Evolutionary conservation across 768 basidiomycete species (phyloP).

Genomic region (Pulveroboletus sp.): DNA sequence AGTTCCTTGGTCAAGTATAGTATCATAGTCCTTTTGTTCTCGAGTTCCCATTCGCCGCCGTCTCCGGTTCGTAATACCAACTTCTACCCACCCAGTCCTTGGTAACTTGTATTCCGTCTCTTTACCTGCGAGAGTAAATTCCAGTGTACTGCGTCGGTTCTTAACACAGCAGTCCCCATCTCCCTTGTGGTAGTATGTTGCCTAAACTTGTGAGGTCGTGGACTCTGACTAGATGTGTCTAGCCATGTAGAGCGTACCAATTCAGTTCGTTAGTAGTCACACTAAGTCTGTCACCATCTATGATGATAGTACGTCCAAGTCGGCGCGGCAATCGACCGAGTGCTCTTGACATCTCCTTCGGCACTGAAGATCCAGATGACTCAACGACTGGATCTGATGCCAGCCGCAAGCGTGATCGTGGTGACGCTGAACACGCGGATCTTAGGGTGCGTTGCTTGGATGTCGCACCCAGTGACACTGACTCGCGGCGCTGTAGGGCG

Average conservation of each 20-base stretch:
- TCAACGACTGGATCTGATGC: constrained; percentile 24
- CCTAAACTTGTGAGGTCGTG: neutral
- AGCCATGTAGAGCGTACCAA: neutral
- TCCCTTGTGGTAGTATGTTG: constrained; percentile 10
- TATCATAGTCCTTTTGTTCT: constrained; percentile 12
- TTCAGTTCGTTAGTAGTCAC: neutral
- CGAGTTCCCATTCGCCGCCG: neutral
- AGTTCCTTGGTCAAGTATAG: constrained; percentile 12
- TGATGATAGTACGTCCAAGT: constrained; percentile 7
- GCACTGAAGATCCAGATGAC: constrained; percentile 33
- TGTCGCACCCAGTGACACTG: neutral
- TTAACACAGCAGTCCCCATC: constrained; percentile 5
- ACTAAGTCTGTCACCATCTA: neutral
- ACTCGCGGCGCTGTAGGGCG: constrained; percentile 4
- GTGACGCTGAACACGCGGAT: constrained; percentile 5
- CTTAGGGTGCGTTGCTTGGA: constrained; percentile 13
- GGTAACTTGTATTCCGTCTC: constrained; percentile 8
- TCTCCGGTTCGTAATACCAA: constrained; percentile 14
- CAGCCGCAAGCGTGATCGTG: constrained; percentile 26
- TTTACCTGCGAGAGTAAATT: constrained; percentile 7
- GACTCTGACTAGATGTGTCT: constrained; percentile 16
- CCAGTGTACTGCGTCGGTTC: constrained; percentile 9
- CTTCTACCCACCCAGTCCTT: constrained; percentile 2
- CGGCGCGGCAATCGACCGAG: constrained; percentile 38
- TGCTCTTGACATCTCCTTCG: constrained; percentile 54